Conservation (phyloP, 345 rosid genomes). For the Psidium guajava region DNA sequence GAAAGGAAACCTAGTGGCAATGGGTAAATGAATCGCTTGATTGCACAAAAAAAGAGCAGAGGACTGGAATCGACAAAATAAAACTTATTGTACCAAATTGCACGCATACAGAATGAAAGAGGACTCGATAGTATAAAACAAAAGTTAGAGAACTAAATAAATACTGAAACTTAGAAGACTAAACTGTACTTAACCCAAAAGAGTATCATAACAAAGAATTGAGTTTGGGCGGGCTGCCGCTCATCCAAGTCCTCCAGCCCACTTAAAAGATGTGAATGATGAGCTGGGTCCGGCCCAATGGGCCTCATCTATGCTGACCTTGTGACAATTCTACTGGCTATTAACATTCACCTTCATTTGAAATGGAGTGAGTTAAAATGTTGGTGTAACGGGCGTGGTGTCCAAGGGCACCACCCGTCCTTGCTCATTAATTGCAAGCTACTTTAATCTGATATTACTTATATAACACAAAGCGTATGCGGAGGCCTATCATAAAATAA, state of each 20-base stretch:
- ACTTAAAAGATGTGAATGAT: background rate
- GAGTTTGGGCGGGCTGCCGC: background rate
- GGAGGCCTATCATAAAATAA: too few relatives aligned
- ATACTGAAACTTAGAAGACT: background rate
- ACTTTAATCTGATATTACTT: too few relatives aligned
- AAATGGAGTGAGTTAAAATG: background rate
- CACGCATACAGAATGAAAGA: accelerated
- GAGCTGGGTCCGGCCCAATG: background rate
- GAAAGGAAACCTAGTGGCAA: background rate
- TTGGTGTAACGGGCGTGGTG: too few relatives aligned
- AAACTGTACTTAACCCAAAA: background rate
- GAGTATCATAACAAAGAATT: background rate
- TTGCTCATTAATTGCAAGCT: too few relatives aligned
- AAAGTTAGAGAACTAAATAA: background rate
- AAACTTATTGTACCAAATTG: background rate
- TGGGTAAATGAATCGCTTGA: background rate
- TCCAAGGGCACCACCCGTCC: too few relatives aligned
- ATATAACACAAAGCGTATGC: too few relatives aligned
- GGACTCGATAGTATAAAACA: background rate
- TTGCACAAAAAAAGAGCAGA: background rate
- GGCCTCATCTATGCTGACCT: background rate
- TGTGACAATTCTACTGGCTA: background rate
- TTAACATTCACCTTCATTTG: background rate
- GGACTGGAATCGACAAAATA: background rate
- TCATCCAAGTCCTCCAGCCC: background rate